Evolutionary conservation across 495 filamentous ascomycete genomes (phyloP), one percentile per base, ranked within the genome.

Genomic region (Letharia lupina): DNA sequence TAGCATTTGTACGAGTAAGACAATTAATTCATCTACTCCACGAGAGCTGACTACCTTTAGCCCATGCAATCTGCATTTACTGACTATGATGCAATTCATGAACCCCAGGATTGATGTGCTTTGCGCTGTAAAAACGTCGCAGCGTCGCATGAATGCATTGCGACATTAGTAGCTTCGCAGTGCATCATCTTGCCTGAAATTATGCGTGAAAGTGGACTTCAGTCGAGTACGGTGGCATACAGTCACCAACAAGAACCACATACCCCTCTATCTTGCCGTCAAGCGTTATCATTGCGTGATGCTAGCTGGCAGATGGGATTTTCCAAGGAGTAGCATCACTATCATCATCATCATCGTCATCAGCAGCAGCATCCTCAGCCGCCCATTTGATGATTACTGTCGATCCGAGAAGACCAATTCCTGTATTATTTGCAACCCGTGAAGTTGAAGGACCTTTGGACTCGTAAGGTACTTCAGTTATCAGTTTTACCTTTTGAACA

Each of bases 71-170:
- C 52, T 35, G 52, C 52, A 33, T 0, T 35, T 56, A 1, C 28
- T 56, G 52, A 11, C 31, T 7, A 56, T 56, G 52, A 56, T 56
- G 52, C 52, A 56, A 56, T 56, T 31, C 2, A 56, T 56, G 44
- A 47, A 20, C 4, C 28, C 11, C 6, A 16, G 7, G 52, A 35
- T 15, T 56, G 11, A 35, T 33, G 52, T 56, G 28, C 52, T 56
- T 56, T 35, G 52, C 52, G 52, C 52, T 56, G 52, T 35, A 56
- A 35, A 33, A 56, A 56, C 52, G 52, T 56, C 52, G 52, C 52
- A 4, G 52, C 31, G 52, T 56, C 52, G 52, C 52, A 56, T 56
- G 52, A 56, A 56, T 56, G 52, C 52, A 56, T 56, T 56, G 52
- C 52, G 52, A 18, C 52, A 56, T 56, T 56, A 56, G 52, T 52